Evolutionary conservation across 164 flowering plant species (phyloP), one percentile per base, ranked within the genome.

Genomic region (Annona cherimola): DNA sequence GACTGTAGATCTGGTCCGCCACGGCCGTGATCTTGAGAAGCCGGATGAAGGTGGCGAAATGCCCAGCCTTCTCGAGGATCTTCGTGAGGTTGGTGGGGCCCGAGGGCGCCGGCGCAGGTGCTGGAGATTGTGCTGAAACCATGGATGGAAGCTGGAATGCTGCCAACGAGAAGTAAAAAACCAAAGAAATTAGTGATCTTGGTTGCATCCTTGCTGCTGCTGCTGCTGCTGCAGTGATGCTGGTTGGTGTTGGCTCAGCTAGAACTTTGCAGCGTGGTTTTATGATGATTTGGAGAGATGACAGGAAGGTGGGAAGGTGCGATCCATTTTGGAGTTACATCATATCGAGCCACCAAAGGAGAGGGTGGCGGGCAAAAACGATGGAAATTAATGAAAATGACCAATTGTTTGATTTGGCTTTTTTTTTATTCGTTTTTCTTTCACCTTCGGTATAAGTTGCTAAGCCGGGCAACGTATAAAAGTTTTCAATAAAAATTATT

Each of bases 1-100:
- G 91, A 9, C 79, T 76, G 75, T 80, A 75, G 76, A 94, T 83
- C 69, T 85, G 94, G 67, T 84, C 85, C 0, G 65, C 86, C 2
- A 72, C 75, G 57, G 78, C 82, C 40, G 90, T 84, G 70, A 75
- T 75, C 70, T 73, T 79, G 4, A 89, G 45, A 1, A 89, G 81
- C 50, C 81, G 71, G 2, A 84, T 80, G 4, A 87, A 72, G 11
- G 73, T 77, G 1, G 71, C 75, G 64, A 44, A 83, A 35, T 75
- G 77, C 3, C 84, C 81, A 3, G 77, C 81, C 63, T 79, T 79
- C 45, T 75, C 75, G 35, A 83, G 80, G 63, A 83, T 74, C 2
- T 68, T 69, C 4, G 81, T 71, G 11, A 77, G 43, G 50, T 83
- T 79, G 67, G 70, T 20, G 0, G 81, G 81, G 35, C 83, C 85